Base-by-base conservation (phyloP, 495 filamentous ascomycete species). In the Aspergillus cristatus region DNA sequence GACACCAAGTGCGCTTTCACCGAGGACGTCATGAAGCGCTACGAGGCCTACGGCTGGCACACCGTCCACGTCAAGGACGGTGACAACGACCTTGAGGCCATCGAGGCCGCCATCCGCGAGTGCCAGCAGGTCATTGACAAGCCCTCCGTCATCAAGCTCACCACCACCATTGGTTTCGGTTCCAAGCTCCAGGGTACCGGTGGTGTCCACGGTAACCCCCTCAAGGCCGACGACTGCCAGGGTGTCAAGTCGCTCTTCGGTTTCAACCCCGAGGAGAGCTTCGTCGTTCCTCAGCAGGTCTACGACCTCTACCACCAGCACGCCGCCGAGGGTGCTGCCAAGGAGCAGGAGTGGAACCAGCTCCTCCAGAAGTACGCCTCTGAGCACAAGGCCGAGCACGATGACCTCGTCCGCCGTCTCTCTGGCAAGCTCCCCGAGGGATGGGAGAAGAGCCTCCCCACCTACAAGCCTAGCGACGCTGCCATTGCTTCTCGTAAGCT, bases 31-130 rank as follows among this genome's bases (percentile, higher is more conserved):
- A 56, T 79, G 55, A 87, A 91, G 79, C 79, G 91, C 49, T 97
- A 96, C 65, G 86, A 97, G 70, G 62, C 93, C 33, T 99, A 99
- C 62, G 91, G 91, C 69, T 99, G 93, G 93, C 91, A 99, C 63
- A 76, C 74, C 31, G 71, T 84, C 58, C 72, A 76, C 62, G 89
- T 99, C 57, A 72, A 82, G 57, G 78, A 97, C 47, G 91, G 91
- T 63, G 86, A 99, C 70, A 62, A 82, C 62, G 86, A 99, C 65
- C 76, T 94, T 40, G 79, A 80, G 49, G 79, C 60, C 50, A 97
- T 99, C 35, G 88, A 90, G 70, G 79, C 72, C 41, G 93, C 91
- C 48, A 84, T 99, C 59, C 74, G 79, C 64, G 74, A 82, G 67
- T 79, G 77, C 54, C 77, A 90, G 72, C 71, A 79, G 39, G 84